Base-by-base conservation (phyloP, 352 stramenopile genomes). In the Phytophthora tentaculata region DNA sequence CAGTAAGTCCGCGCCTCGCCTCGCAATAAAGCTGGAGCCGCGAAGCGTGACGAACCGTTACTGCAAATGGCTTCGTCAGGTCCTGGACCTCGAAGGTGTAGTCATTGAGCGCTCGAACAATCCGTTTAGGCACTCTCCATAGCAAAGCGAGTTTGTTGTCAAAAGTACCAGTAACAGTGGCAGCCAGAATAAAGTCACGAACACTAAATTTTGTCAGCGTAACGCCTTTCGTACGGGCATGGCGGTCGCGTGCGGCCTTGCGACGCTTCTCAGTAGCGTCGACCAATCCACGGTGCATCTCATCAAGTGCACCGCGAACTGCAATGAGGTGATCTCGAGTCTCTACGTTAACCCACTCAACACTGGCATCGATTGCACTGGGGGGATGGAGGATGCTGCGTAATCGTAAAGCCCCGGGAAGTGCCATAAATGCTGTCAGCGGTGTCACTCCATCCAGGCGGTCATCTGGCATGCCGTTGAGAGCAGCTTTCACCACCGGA, bases 11-110 rank as follows among this genome's bases (percentile, higher is more conserved):
- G 17, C 55, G 4, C 14, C 32, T n/a, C 0, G n/a, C 20, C 0
- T 70, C 61, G 0, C n/a, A 7, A 41, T 76, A 69, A 0, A 67
- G n/a, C n/a, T n/a, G n/a, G n/a, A n/a, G n/a, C n/a, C n/a, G n/a
- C n/a, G n/a, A n/a, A n/a, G n/a, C n/a, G 45, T 76, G 68, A 10
- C 28, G 14, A 2, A 69, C 24, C 8, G 48, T 49, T 16, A 59
- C 10, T 8, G 14, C 39, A 14, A 61, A 67, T 3, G 65, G 64
- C 2, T 17, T 51, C 1, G 63, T 26, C 0, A 78, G 16, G 35
- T 78, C 48, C 17, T 74, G 71, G 0, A 74, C 54, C 20, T 78
- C 65, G 19, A 72, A 78, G 3, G 58, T 64, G 37, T 64, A 70
- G 29, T 67, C 54, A 12, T 48, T 65, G 1, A 72, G 29, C 2